phyloP scores from a whole-genome alignment of 768 basidiomycete species.

The Strobilomyces echinocephalus region DNA sequence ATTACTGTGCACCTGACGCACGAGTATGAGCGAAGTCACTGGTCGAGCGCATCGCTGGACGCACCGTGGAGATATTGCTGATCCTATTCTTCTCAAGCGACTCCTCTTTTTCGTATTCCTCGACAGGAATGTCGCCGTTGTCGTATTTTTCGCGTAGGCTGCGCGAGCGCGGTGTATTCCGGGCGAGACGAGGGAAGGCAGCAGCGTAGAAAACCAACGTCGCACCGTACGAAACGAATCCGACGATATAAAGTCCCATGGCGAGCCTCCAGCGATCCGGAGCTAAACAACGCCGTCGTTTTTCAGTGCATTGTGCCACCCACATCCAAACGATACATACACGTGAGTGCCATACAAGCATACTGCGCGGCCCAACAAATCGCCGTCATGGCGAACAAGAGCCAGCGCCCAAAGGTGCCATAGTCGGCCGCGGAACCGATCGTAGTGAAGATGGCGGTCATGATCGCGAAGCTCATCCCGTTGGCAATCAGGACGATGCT shows the following conservation, averaged over 20 bases:
- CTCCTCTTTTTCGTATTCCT: constrained; percentile 70
- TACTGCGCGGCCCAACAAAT: constrained; percentile 82
- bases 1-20: constrained; percentile 62
- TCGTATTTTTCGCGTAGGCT: constrained; percentile 52
- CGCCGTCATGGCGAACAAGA: constrained; percentile 64
- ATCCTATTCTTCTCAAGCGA: constrained; percentile 81
- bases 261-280: constrained; percentile 69
- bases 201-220: constrained; percentile 80
- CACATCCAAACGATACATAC: constrained; percentile 34
- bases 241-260: constrained; percentile 76
- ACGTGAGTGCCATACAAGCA: constrained; percentile 66
- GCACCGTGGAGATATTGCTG: constrained; percentile 77
- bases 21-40: neutral
- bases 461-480: constrained; percentile 71
- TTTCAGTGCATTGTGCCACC: neutral
- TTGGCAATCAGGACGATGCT: constrained; percentile 76
- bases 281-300: constrained; percentile 31
- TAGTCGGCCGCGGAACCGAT: constrained; percentile 46
- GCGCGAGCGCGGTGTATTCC: constrained; percentile 66
- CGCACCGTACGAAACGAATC: constrained; percentile 75
- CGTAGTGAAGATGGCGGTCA: constrained; percentile 79
- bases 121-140: constrained; percentile 51
- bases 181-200: constrained; percentile 72
- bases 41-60: constrained; percentile 6
- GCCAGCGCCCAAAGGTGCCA: constrained; percentile 65